Evolutionary conservation across 371 early-diverging fungal species (phyloP), one percentile per base, ranked within the genome.

Genomic region (Mortierella sp.): DNA sequence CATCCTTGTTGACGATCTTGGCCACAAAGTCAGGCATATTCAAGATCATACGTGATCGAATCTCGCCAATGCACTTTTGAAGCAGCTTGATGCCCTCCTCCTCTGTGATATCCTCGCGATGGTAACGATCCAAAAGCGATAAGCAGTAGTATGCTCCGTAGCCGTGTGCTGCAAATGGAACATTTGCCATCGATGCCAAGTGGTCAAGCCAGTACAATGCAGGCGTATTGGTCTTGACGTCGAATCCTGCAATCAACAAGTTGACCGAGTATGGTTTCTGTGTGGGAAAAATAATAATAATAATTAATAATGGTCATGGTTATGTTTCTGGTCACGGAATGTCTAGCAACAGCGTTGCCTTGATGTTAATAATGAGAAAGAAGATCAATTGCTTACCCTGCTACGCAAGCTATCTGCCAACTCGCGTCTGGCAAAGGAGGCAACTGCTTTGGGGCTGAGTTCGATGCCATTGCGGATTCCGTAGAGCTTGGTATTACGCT

Each of bases 161-260:
- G 10, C 98, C 99, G 78, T 99, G 99, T 62, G 96, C 94, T 24
- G 95, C 97, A 86, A 91, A 97, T 43, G 94, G 93, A 51, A 97
- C 88, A 71, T 92, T 90, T 28, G 92, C 90, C 87, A 92, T 88
- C 1, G 95, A 88, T 24, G 95, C 94, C 73, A 98, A 86, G 83
- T 99, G 92, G 86, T 99, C 99, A 69, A 97, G 88, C 97, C 98
- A 96, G 88, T 93, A 97, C 63, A 99, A 88, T 64, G 92, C 88
- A 12, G 97, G 92, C 64, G 81, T 87, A 35, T 91, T 86, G 11
- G 92, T 90, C 78, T 92, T 93, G 75, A 86, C 86, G 77, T 96
- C 94, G 68, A 84, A 94, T 37, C 99, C 99, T 30, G 91, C 96
- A 69, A 99, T 90, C 75, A 99, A 85, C 78, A 96, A 78, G 86